Base-by-base conservation (phyloP, 495 filamentous ascomycete genomes). In the Jackrogersella minutella region DNA sequence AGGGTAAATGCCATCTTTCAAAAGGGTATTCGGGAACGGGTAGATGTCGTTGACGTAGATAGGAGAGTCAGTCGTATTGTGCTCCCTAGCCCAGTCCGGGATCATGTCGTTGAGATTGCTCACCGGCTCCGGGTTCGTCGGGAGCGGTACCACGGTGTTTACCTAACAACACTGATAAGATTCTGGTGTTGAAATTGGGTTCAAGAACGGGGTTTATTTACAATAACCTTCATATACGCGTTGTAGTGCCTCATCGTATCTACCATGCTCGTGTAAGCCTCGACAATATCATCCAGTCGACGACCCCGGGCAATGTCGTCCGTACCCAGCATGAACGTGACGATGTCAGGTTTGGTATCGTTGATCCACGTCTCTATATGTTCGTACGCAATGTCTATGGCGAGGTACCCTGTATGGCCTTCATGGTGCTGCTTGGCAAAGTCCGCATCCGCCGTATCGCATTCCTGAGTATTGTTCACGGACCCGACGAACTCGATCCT, bases 301-400 rank as follows among this genome's bases (percentile, higher is more conserved):
- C 62, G 40, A 3, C 70, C 72, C 9, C 52, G 41, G 5, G 61
- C 44, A 0, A 82, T 74, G 55, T 82, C 80, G 54, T 82, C 79
- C 7, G 80, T 82, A 43, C 80, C 80, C 1, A 82, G 68, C 72
- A 78, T 76, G 63, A 80, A 78, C 67, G 72, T 77, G 56, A 82
- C 75, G 5, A 82, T 70, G 44, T 82, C 80, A 9, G 80, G 74
- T 3, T 69, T 70, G 0, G 74, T 76, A 28, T 47, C 72, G 22
- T 70, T 68, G 46, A 81, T 49, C 80, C 79, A 81, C 13, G 46
- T 58, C 3, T 70, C 62, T n/a, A 81, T 58, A 31, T 80, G 73
- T 33, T 74, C 79, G 68, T 80, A 77, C 22, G 78, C 79, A 44
- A 82, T 78, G 58, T 81, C 73, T 64, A 78, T 73, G 41, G 79